Percentiles rank a stretch among this genome's conserved stretches.
Evolutionary conservation across 1,284 basidiomycete genomes (phyloP).

Genomic region (Cutaneotrichosporon mucoides): DNA sequence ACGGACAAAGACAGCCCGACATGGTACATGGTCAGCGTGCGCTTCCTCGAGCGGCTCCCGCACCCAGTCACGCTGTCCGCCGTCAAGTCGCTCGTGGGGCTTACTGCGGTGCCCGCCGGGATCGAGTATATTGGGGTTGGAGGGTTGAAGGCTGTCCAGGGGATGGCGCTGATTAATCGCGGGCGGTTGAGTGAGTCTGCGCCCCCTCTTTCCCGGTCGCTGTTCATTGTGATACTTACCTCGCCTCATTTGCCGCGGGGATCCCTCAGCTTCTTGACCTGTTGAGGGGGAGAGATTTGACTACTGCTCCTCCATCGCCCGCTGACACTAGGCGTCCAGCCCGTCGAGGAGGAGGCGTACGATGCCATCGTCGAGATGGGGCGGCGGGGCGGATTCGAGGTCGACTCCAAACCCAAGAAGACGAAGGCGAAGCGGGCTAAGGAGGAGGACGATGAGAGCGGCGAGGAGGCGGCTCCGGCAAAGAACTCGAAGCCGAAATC

Average conservation of each 20-base stretch:
- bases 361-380: conserved; percentile 64
- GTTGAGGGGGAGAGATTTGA: too few relatives aligned
- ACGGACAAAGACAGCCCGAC: conserved; percentile 68
- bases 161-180: conserved; percentile 75
- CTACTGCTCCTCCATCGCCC: too few relatives aligned
- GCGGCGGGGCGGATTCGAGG: conserved; percentile 57
- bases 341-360: conserved; percentile 68
- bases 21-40: conserved; percentile 86
- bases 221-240: too few relatives aligned
- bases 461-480: not conserved
- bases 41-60: conserved; percentile 62
- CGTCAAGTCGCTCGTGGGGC: conserved; percentile 61
- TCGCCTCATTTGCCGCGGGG: too few relatives aligned
- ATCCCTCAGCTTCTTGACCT: too few relatives aligned
- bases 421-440: conserved; percentile 6
- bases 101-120: conserved; percentile 52
- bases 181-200: conserved; percentile 71
- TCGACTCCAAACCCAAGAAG: not conserved
- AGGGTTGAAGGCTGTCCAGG: conserved; percentile 57
- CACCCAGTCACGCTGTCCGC: conserved; percentile 77
- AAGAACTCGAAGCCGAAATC: not conserved
- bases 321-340: conserved; percentile 54
- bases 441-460: not conserved
- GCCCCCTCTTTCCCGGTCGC: too few relatives aligned
- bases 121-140: conserved; percentile 62